Percentiles rank a stretch among this genome's conserved stretches.
phyloP scores from a whole-genome alignment of 805 yeast genomes.

The Pichia rugopelliculosa region DNA sequence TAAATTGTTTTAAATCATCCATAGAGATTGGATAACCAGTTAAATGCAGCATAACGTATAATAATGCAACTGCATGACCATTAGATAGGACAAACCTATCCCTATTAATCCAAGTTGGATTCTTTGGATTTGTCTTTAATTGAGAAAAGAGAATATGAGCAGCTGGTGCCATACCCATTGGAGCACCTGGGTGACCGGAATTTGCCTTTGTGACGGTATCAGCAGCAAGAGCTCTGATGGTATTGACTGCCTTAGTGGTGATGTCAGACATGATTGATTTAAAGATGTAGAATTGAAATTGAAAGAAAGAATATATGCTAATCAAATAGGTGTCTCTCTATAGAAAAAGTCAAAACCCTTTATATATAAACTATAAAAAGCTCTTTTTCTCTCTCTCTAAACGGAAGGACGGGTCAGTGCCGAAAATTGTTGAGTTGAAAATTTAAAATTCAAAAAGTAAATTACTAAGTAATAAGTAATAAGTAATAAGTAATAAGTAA shows the following conservation, averaged over 20 bases:
- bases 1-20: slow-evolving; percentile 83
- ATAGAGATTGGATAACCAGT: slow-evolving; percentile 74
- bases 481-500: too few relatives aligned
- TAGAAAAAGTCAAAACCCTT: too few relatives aligned
- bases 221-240: slow-evolving; percentile 83
- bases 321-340: too few relatives aligned
- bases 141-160: slow-evolving; percentile 82
- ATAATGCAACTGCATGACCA: slow-evolving; percentile 92
- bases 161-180: slow-evolving; percentile 94
- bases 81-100: slow-evolving; percentile 93
- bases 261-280: slow-evolving; percentile 35
- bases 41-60: slow-evolving; percentile 78
- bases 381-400: too few relatives aligned
- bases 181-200: slow-evolving; percentile 99
- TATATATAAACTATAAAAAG: too few relatives aligned
- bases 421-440: too few relatives aligned
- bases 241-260: slow-evolving; percentile 71
- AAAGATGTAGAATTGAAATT: neutral
- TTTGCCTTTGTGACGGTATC: slow-evolving; percentile 85
- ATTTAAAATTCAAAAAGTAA: too few relatives aligned
- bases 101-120: slow-evolving; percentile 89
- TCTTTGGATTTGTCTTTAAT: slow-evolving; percentile 82
- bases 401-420: too few relatives aligned
- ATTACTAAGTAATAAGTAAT: too few relatives aligned
- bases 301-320: neutral